Base-by-base conservation (phyloP, 2,329 filamentous ascomycete species). In the Curvularia spicifera region DNA sequence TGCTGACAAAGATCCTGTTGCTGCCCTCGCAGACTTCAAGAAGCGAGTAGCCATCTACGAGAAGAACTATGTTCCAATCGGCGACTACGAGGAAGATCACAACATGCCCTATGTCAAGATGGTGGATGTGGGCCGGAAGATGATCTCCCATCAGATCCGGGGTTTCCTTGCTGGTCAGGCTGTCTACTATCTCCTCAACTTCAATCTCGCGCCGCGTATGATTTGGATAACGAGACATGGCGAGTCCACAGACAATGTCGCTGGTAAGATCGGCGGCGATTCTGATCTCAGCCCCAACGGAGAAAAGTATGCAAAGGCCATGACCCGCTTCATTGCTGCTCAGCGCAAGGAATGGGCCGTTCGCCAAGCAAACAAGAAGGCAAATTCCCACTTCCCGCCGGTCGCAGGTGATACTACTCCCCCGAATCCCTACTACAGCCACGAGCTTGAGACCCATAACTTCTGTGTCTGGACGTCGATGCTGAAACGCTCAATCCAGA, bases 381-480 rank as follows among this genome's bases (percentile, higher is more conserved):
- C 87, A 35, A 85, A 89, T 63, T 89, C 89, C 0, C 89, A 90
- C 57, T 96, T 96, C 77, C 93, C 95, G n/a, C 94, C 95, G 0
- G 85, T 89, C 42, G 89, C 93, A 0, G 95, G 95, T 56, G 94
- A 97, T 77, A 91, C 90, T 65, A 98, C 95, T 0, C 95, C 95
- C 4, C 95, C 95, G 0, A 98, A 99, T 71, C 95, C 95, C 0
- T 91, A 97, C 73, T 89, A 89, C 67, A 78, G 79, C 52, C 69
- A 65, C 43, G 75, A 78, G 13, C 61, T 65, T 20, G 78, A 79
- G 28, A 85, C 91, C 71, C 96, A 97, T 81, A 92, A 92, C 74
- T 98, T 97, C 74, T 99, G 95, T 76, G 91, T 99, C 15, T 99
- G 95, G 95, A 97, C 94, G 0, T 96, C 91, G 2, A 98, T 98